phyloP scores from a whole-genome alignment of 2,329 filamentous ascomycete genomes.

The Neopestalotiopsis rosae region DNA sequence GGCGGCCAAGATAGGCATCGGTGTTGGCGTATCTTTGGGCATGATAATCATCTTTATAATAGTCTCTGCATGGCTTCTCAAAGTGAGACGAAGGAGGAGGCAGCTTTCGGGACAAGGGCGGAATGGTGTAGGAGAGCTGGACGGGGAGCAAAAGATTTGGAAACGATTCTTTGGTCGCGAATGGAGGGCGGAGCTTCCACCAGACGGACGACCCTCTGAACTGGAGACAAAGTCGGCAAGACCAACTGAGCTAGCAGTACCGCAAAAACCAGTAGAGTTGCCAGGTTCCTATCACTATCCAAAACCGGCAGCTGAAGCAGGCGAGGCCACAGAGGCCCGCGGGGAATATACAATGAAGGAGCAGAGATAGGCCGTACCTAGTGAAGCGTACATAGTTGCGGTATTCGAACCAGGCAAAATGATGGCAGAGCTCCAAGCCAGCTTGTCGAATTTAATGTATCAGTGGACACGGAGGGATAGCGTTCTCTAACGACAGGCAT shows the following conservation, averaged over 20 bases:
- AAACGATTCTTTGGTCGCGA: background rate
- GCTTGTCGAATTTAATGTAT: no score
- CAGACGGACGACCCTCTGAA: background rate
- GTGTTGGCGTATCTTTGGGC: background rate
- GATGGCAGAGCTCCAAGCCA: no score
- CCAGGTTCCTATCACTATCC: background rate
- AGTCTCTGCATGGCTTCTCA: background rate
- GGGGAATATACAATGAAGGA: no score
- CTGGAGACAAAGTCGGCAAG: background rate
- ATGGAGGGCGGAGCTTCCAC: background rate
- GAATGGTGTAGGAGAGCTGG: background rate
- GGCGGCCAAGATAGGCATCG: background rate
- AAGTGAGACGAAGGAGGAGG: background rate
- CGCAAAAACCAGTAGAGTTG: background rate
- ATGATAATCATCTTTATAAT: background rate
- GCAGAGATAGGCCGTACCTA: no score
- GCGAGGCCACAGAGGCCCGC: no score
- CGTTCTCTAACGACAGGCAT: no score
- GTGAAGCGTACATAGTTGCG: no score
- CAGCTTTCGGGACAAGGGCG: rapidly evolving
- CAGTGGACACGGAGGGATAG: no score
- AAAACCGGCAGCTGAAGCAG: no score
- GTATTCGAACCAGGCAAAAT: no score
- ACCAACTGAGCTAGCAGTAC: background rate
- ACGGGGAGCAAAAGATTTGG: background rate